These are phyloP conservation scores for Ascochyta viciae-villosae DNA, from an alignment of 2,329 filamentous ascomycete genomes.

Conservation along the genomic window DNA sequence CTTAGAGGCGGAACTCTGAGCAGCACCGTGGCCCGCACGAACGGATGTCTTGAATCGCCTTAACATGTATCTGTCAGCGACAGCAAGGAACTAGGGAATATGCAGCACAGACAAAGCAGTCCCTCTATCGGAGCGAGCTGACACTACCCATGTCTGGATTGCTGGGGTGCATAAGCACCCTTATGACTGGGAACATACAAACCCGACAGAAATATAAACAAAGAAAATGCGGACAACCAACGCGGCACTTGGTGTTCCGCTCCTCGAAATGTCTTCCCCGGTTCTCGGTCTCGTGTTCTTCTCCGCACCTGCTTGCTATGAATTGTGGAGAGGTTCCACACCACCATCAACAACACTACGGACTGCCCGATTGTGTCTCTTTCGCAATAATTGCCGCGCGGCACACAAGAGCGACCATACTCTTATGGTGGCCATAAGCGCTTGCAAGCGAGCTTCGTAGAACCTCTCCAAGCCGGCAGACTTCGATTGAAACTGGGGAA, in stretches of 20 bases:
- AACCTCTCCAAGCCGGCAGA: neutral
- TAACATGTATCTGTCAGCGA: too few species aligned
- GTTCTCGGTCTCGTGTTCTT: slow-evolving; percentile 2
- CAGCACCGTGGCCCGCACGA: too few species aligned
- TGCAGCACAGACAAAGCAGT: too few species aligned
- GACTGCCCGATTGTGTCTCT: neutral
- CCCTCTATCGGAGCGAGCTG: too few species aligned
- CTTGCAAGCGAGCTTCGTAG: neutral
- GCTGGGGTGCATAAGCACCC: too few species aligned
- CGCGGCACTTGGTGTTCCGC: too few species aligned
- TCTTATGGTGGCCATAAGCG: neutral
- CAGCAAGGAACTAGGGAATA: too few species aligned
- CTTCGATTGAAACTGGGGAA: neutral
- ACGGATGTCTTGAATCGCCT: too few species aligned
- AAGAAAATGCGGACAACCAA: too few species aligned
- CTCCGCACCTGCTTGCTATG: slow-evolving; percentile 5
- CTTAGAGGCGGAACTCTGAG: neutral
- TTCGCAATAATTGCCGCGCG: neutral
- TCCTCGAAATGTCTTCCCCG: neutral
- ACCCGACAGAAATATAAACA: too few species aligned
- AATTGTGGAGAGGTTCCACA: slow-evolving; percentile 16
- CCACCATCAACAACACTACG: slow-evolving; percentile 6
- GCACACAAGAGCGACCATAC: neutral
- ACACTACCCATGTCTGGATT: too few species aligned
- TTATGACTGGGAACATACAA: too few species aligned